phyloP scores from a whole-genome alignment of 2,329 filamentous ascomycete species.

The Paraconiothyrium brasiliense region DNA sequence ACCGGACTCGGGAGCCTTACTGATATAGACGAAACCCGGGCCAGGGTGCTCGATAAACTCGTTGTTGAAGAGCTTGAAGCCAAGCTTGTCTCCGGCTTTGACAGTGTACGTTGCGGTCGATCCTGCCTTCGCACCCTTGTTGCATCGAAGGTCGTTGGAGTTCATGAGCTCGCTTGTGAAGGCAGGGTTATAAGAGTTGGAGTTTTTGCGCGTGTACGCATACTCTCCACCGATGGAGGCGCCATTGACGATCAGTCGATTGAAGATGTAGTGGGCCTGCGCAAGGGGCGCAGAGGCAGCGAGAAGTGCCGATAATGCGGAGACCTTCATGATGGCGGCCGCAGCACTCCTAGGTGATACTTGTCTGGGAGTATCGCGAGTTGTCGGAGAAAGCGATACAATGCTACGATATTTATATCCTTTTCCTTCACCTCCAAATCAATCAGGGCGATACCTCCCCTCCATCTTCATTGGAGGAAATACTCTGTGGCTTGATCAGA shows the following conservation, averaged over 20 bases:
- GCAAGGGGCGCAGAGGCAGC: constrained; percentile 33
- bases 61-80: constrained; percentile 62
- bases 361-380: neutral
- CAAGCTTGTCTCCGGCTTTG: constrained; percentile 59
- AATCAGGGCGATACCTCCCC: too few relatives aligned
- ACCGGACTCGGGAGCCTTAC: constrained; percentile 67
- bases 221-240: constrained; percentile 43
- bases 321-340: constrained; percentile 40
- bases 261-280: constrained; percentile 50
- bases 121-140: constrained; percentile 44
- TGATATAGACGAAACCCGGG: constrained; percentile 50
- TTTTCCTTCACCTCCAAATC: neutral
- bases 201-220: constrained; percentile 48
- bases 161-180: constrained; percentile 43
- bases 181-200: constrained; percentile 46
- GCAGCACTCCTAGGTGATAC: too few relatives aligned
- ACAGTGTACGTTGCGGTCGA: constrained; percentile 49
- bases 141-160: constrained; percentile 48
- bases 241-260: constrained; percentile 47
- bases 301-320: constrained; percentile 37
- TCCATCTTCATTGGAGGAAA: constrained; percentile 7
- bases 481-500: neutral
- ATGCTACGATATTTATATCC: neutral
- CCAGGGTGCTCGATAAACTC: constrained; percentile 56
- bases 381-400: neutral